Percentiles rank a stretch among this genome's conserved stretches.
These are phyloP conservation scores for Rhexocercosporidium sp. DNA, from an alignment of 2,329 filamentous ascomycete genomes.

Conservation along the genomic window DNA sequence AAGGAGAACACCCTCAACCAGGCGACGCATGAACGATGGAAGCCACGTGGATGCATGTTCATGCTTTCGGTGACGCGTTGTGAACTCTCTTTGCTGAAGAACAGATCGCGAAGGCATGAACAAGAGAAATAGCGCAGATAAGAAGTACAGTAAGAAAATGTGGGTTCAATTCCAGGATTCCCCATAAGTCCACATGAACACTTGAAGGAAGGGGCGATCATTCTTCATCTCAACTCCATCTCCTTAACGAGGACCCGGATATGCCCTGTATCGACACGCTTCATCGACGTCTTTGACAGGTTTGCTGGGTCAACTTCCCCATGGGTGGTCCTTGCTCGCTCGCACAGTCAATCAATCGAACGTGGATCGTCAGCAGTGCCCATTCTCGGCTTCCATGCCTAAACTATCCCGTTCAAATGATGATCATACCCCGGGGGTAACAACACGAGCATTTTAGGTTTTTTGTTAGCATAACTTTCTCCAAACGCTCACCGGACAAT, in stretches of 20 bases:
- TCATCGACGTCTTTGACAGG: not conserved
- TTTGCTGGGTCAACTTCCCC: not conserved
- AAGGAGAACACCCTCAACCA: too few species aligned
- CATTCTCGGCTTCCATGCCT: not conserved
- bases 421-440: not conserved
- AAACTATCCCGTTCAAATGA: not conserved
- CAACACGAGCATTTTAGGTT: not conserved
- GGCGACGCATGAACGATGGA: not conserved
- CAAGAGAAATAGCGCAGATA: not conserved
- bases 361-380: not conserved
- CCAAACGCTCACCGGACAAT: not conserved
- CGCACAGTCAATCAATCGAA: not conserved
- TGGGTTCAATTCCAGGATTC: not conserved
- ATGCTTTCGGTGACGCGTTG: not conserved
- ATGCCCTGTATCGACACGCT: not conserved
- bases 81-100: not conserved
- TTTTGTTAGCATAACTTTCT: not conserved
- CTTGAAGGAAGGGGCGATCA: conserved; percentile 1
- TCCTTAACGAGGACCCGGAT: not conserved
- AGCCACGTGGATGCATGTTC: not conserved
- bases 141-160: not conserved
- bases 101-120: not conserved
- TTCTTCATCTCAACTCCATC: not conserved
- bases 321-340: not conserved
- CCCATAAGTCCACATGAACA: not conserved